phyloP scores from a whole-genome alignment of 305 asterid species.

The Fraxinus ornus region DNA sequence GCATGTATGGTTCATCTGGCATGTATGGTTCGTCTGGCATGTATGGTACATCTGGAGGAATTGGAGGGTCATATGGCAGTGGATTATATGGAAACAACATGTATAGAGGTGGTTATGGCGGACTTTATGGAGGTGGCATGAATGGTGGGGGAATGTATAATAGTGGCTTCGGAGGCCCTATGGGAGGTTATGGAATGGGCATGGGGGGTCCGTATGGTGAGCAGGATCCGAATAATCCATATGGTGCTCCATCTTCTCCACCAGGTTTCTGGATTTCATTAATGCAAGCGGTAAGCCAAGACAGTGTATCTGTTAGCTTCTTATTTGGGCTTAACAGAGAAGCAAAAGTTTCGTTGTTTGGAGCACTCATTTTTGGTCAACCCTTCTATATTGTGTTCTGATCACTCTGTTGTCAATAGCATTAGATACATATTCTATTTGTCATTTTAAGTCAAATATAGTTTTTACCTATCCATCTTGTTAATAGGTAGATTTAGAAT shows the following conservation, averaged over 20 bases:
- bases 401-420: slow-evolving; percentile 7
- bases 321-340: neutral
- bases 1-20: slow-evolving; percentile 49
- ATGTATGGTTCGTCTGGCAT: slow-evolving; percentile 36
- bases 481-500: neutral
- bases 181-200: slow-evolving; percentile 91
- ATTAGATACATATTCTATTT: slow-evolving; percentile 1
- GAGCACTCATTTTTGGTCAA: too few relatives aligned
- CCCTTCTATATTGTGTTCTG: neutral
- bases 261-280: slow-evolving; percentile 90
- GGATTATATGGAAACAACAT: slow-evolving; percentile 83
- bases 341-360: neutral
- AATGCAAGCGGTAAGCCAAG: slow-evolving; percentile 77
- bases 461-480: slow-evolving; percentile 6
- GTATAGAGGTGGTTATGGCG: slow-evolving; percentile 91
- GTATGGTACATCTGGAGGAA: slow-evolving; percentile 55
- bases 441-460: slow-evolving; percentile 16
- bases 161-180: slow-evolving; percentile 64
- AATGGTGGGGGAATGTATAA: slow-evolving; percentile 68
- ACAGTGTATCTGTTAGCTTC: neutral
- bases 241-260: slow-evolving; percentile 82
- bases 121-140: slow-evolving; percentile 73
- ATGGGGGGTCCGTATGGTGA: slow-evolving; percentile 82
- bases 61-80: slow-evolving; percentile 71
- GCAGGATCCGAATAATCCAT: slow-evolving; percentile 86